Evolutionary conservation across 1,284 basidiomycete genomes (phyloP), one percentile per base, ranked within the genome.

Genomic region (Ganoderma multipileum): DNA sequence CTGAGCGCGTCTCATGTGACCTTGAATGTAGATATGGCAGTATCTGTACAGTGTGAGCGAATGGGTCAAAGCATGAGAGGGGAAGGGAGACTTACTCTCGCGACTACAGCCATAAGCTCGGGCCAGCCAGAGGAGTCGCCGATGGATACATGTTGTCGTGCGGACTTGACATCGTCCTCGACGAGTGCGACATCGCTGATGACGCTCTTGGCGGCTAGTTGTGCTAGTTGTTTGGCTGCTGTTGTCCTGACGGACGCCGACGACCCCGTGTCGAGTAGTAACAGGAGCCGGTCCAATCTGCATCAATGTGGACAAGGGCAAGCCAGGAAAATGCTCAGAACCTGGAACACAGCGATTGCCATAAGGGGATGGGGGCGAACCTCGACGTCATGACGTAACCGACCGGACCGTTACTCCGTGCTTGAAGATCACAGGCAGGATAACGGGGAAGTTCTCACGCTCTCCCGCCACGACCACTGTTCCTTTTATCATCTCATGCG

Each of bases 211-310:
- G 88, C 92, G 2, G 96, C 95, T 67, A 97, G 87, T 76, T 96
- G 94, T 1, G 95, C 96, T 55, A 98, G 87, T 80, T 98, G 96
- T 77, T 95, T 95, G 11, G 96, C 96, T 3, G 96, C 96, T 20
- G 96, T 96, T 71, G 90, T 90, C 77, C 95, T 89, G 69, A 97
- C 92, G 61, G 94, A 92, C 61, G 88, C 83, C 3, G 94, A 95
- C 38, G 95, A 96, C 61, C 96, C 96, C 57, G 94, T 94, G 80
- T 97, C 96, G 76, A 97, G 89, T 61, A 97, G 85, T 78, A 94
- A 88, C 76, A 97, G 91, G 83, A 97, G 91, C 80, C 95, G 89
- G 86, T 97, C 96, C 83, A 97, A 89, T 86, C 94, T 95, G 75
- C 38, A 52, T 28, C 12, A 23, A n/a, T n/a, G 20, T 14, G 23